Evolutionary conservation across 2,329 filamentous ascomycete genomes (phyloP), one percentile per base, ranked within the genome.

Genomic region (Didymella arachidicola): DNA sequence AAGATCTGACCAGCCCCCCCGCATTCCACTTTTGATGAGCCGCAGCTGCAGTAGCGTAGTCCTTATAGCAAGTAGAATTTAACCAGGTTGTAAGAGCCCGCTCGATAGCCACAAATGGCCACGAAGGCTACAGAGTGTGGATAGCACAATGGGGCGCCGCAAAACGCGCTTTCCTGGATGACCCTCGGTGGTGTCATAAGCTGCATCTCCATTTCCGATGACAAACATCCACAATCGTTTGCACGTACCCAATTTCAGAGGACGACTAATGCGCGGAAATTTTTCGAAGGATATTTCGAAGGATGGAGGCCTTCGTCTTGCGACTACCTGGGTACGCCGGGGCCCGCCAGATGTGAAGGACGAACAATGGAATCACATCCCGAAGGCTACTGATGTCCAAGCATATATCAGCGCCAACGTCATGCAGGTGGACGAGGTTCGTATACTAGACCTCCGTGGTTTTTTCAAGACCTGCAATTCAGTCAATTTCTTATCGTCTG

Each of bases 401-500:
- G 47, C 47, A n/a, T 50, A 36, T 7, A 42, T 50, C 26, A 50
- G 47, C 18, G 47, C 47, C 10, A 50, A 50, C 22, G 26, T 50
- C 7, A 50, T 50, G 47, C 36, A 50, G 1, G 47, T 50, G 4
- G 36, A 50, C 11, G 47, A 50, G n/a, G 47, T 36, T 18, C 47
- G 42, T 4, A 50, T 50, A 36, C 36, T 50, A n/a, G 47, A 50
- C 7, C 47, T 50, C 2, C 47, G 47, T 11, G 47, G 36, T 7
- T 50, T 50, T 12, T 36, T 50, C 26, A 50, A 50, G 47, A 50
- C 47, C 6, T 42, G 47, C 36, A 50, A 50, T 8, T 50, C 47
- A 8, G 47, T 50, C 47, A 50, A 50, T n/a, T 42, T 50, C 47
- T 50, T 50, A 50, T 50, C n/a, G 47, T 50, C 5, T 26, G 47